These are phyloP conservation scores for Phytophthora palmivora DNA, from an alignment of 352 stramenopile genomes.

Conservation along the genomic window DNA sequence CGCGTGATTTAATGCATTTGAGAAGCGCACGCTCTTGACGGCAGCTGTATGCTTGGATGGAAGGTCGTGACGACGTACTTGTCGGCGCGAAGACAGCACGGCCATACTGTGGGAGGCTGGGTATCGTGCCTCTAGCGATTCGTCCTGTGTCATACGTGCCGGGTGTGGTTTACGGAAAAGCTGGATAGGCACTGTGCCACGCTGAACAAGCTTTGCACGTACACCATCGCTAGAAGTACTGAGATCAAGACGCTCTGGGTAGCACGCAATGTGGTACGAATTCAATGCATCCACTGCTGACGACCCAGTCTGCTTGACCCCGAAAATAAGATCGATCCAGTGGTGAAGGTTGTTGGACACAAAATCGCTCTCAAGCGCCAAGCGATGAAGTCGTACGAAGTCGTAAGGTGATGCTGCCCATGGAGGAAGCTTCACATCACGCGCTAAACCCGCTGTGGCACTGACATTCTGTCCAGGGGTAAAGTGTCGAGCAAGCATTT, in stretches of 20 bases:
- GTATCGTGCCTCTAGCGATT: constrained; percentile 74
- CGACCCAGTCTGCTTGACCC: constrained; percentile 95
- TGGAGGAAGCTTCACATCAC: constrained; percentile 93
- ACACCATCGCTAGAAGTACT: constrained; percentile 63
- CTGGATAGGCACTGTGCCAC: constrained; percentile 78
- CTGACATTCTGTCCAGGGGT: constrained; percentile 49
- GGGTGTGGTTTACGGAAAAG: constrained; percentile 83
- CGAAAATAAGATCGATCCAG: constrained; percentile 99
- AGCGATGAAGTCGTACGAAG: constrained; percentile 96
- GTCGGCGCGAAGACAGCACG: constrained; percentile 74
- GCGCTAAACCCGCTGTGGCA: constrained; percentile 57
- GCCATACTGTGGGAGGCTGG: constrained; percentile 78
- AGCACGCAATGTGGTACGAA: constrained; percentile 91
- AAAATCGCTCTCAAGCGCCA: constrained; percentile 98
- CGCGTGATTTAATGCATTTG: constrained; percentile 71
- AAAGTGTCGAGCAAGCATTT: constrained; percentile 54
- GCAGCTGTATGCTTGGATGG: constrained; percentile 72
- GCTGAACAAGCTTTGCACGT: constrained; percentile 69
- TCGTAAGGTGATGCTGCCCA: constrained; percentile 96
- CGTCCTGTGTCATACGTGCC: constrained; percentile 77
- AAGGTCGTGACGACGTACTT: constrained; percentile 84
- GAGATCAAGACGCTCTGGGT: constrained; percentile 80
- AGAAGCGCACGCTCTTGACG: constrained; percentile 81
- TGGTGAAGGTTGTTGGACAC: constrained; percentile 97
- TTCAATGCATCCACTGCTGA: constrained; percentile 91